These are phyloP conservation scores for Chaetomium tenue DNA, from an alignment of 495 filamentous ascomycete species.

Conservation along the genomic window DNA sequence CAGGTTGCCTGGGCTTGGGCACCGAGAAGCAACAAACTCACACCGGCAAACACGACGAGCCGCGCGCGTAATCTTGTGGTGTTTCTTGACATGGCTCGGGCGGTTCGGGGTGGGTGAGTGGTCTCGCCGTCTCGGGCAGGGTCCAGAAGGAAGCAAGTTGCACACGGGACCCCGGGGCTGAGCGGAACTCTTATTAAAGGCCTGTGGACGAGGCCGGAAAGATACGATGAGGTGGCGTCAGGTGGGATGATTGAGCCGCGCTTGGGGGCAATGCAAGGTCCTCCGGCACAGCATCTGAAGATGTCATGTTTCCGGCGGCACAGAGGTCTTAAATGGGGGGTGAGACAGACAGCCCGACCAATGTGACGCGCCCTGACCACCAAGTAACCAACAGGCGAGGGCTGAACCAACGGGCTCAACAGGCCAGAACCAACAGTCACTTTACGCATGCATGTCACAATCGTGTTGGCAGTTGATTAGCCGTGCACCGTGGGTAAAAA, in stretches of 20 bases:
- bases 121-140: not conserved
- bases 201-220: not conserved
- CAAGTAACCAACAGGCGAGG: conserved; percentile 7
- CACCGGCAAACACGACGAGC: conserved; percentile 10
- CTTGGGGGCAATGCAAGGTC: not conserved
- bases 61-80: not conserved
- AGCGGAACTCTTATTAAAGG: not conserved
- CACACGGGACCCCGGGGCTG: not conserved
- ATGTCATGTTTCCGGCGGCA: conserved; percentile 8
- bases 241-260: not conserved
- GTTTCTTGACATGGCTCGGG: conserved; percentile 8
- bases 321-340: not conserved
- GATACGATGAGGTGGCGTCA: not conserved
- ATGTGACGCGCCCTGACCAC: not conserved
- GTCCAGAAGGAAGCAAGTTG: not conserved
- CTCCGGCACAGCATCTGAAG: conserved; percentile 7
- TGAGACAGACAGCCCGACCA: not conserved
- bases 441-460: not conserved
- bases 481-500: not conserved
- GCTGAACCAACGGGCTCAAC: conserved; percentile 6
- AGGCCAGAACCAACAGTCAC: conserved; percentile 1
- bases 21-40: conserved; percentile 4
- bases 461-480: not conserved
- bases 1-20: conserved; percentile 16
- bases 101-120: not conserved